phyloP scores from a whole-genome alignment of 1,284 basidiomycete genomes.

The Fereydounia khargensis region DNA sequence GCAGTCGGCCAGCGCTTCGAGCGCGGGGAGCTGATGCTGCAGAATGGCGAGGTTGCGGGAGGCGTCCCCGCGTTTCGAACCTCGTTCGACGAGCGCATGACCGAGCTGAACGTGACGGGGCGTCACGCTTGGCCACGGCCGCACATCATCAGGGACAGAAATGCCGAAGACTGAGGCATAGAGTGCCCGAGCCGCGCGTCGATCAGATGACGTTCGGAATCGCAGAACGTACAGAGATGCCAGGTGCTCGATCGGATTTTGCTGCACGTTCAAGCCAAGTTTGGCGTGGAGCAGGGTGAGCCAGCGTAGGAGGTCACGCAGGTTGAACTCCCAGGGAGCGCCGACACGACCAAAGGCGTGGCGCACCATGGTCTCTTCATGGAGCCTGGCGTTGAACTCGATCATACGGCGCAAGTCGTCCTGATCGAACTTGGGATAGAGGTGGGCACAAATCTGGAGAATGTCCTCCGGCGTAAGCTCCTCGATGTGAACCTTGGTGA shows the following conservation, averaged over 20 bases:
- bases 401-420: conserved; percentile 73
- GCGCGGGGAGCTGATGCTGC: conserved; percentile 67
- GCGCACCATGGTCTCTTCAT: conserved; percentile 69
- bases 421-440: conserved; percentile 67
- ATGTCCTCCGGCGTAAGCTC: conserved; percentile 80
- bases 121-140: conserved; percentile 65
- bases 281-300: conserved; percentile 60
- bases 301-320: conserved; percentile 94
- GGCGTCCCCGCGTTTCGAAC: background rate
- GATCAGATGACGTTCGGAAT: conserved; percentile 75
- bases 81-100: conserved; percentile 64
- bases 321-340: conserved; percentile 97
- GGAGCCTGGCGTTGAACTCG: conserved; percentile 70
- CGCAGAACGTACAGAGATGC: conserved; percentile 70
- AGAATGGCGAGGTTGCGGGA: conserved; percentile 61
- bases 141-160: background rate
- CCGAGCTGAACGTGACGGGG: conserved; percentile 69
- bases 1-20: conserved; percentile 76
- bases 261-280: conserved; percentile 64
- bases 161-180: conserved; percentile 62
- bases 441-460: conserved; percentile 72
- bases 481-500: conserved; percentile 93
- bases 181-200: conserved; percentile 65
- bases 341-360: conserved; percentile 78
- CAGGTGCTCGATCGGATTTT: conserved; percentile 46